A percentile compares a stretch with the other conserved stretches of the same genome.
These are phyloP conservation scores for Albizia julibrissin DNA, from an alignment of 306 rosid species.

Conservation along the genomic window DNA sequence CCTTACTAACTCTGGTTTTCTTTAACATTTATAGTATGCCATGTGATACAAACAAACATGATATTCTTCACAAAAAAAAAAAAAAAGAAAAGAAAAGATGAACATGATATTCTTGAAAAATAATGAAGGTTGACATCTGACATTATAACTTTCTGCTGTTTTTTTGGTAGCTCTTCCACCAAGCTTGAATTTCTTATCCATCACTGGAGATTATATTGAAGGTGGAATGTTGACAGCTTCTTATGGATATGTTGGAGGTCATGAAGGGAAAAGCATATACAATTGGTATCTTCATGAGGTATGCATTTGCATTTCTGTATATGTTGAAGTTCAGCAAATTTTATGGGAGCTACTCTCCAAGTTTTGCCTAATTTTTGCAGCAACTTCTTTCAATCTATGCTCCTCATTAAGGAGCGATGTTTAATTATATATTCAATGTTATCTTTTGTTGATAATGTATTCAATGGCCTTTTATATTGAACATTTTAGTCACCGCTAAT, in stretches of 20 bases:
- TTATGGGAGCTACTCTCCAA: not conserved
- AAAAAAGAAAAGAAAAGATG: not conserved
- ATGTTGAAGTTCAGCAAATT: not conserved
- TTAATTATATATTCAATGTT: not conserved
- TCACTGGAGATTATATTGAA: slow-evolving; percentile 89
- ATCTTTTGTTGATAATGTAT: not conserved
- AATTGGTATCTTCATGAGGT: slow-evolving; percentile 96
- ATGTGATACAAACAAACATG: not conserved
- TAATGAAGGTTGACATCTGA: not conserved
- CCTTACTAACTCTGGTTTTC: slow-evolving; percentile 20
- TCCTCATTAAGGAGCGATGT: not conserved
- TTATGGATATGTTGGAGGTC: slow-evolving; percentile 97
- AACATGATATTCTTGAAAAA: slow-evolving; percentile 21
- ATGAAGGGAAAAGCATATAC: slow-evolving; percentile 94
- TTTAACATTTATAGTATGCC: slow-evolving; percentile 9
- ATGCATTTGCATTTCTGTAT: slow-evolving; percentile 12
- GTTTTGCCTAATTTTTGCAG: not conserved
- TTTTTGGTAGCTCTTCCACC: slow-evolving; percentile 83
- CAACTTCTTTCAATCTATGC: not conserved
- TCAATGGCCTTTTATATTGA: not conserved
- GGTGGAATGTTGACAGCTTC: slow-evolving; percentile 92
- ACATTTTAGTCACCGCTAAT: not conserved
- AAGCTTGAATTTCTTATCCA: slow-evolving; percentile 93
- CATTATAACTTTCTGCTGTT: slow-evolving; percentile 31
- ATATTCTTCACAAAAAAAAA: not conserved